A percentile compares a stretch with the other conserved stretches of the same genome.
These are phyloP conservation scores for Lactifluus hygrophoroides DNA, from an alignment of 768 basidiomycete species.

Conservation along the genomic window DNA sequence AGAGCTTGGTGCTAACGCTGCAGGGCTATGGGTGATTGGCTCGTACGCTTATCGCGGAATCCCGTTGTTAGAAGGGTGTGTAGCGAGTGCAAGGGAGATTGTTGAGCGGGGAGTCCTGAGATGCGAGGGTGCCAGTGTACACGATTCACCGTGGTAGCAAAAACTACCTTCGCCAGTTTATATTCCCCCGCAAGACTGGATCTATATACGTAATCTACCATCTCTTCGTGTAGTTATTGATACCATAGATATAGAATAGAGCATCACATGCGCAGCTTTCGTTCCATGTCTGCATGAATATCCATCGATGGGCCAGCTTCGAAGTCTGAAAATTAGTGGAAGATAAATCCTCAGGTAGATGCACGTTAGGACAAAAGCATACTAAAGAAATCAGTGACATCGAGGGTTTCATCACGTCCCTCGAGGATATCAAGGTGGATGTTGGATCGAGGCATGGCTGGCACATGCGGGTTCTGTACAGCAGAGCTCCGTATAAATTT, in stretches of 20 bases:
- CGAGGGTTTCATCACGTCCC: constrained; percentile 83
- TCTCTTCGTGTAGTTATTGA: neutral
- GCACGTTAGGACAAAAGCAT: constrained; percentile 22
- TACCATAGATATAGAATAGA: neutral
- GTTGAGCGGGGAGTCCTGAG: constrained; percentile 26
- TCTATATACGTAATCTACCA: neutral
- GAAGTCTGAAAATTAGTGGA: constrained; percentile 22
- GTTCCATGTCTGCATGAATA: constrained; percentile 44
- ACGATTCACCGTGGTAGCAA: constrained; percentile 12
- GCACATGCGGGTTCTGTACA: constrained; percentile 55
- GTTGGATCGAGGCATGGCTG: constrained; percentile 60
- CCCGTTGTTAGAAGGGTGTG: constrained; percentile 74
- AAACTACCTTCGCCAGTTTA: neutral
- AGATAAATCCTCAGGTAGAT: neutral
- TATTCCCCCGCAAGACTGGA: neutral
- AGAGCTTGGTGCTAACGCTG: too few relatives aligned
- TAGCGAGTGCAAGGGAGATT: constrained; percentile 58
- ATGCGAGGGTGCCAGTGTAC: constrained; percentile 20
- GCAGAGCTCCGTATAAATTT: neutral
- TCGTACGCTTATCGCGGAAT: constrained; percentile 65
- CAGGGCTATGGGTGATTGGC: constrained; percentile 65
- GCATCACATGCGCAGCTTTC: constrained; percentile 33
- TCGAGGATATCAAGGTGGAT: constrained; percentile 87
- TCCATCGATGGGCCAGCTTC: constrained; percentile 29
- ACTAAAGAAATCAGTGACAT: constrained; percentile 77